Base-by-base conservation (phyloP, 2,329 filamentous ascomycete genomes). In the Diaporthe sp. region DNA sequence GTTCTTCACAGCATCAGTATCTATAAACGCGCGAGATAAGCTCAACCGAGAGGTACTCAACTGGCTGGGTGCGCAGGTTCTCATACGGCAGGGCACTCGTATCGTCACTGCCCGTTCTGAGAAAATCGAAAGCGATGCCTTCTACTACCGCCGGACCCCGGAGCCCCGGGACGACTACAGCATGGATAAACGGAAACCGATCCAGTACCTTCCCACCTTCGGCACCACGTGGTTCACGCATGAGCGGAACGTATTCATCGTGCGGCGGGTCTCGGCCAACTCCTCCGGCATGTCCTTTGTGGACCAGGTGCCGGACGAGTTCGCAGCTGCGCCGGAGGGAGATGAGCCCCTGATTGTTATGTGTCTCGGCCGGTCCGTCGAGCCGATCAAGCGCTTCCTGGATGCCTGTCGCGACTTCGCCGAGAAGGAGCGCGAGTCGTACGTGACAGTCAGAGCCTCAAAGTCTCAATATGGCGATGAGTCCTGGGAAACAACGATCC, bases 261-360 rank as follows among this genome's bases (percentile, higher is more conserved):
- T 85, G 28, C 81, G 82, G 17, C 81, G 83, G 12, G 79, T 84
- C 22, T 76, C 83, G 4, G 77, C 75, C 9, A 75, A 46, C 31
- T 55, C 42, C 34, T 37, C 77, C 75, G 59, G 74, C 46, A 5
- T 77, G 73, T 65, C 72, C 59, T n/a, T 74, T 70, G 59, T 75
- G 68, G 74, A 59, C 25, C 75, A 78, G 12, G 79, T 79, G 0
- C 79, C 82, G 0, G 82, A 83, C 44, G 83, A 85, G 75, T 84
- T 82, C 62, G 77, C 79, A 0, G 81, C 81, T 6, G 81, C 83
- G 0, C 83, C 83, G 0, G 79, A 81, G 15, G 84, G 84, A 42
- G 78, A 82, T n/a, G 84, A 85, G 76, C 84, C 83, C 22, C 80
- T 85, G 22, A 80, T 85, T 7, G 79, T 86, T 44, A 83, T 85